Evolutionary conservation across 345 rosid species (phyloP).

Genomic region (Populus nigra): DNA sequence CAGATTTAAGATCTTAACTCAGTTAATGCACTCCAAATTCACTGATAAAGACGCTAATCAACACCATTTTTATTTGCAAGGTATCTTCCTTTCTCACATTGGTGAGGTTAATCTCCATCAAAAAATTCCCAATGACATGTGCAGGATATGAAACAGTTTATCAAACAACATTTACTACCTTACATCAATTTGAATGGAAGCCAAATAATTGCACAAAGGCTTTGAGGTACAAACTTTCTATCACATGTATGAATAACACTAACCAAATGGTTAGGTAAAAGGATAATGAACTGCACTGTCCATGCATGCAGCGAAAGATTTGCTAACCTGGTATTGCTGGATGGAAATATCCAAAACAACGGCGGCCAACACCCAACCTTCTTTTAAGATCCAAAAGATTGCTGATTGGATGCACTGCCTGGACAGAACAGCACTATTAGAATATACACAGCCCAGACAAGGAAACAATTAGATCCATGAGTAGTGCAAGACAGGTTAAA

Average conservation of each 20-base stretch:
- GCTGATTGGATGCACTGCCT: slow-evolving; percentile 98
- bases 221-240: background rate
- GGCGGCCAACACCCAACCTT: slow-evolving; percentile 79
- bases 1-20: background rate
- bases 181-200: background rate
- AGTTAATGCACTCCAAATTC: background rate
- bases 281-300: background rate
- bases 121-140: background rate
- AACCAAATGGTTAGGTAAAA: background rate
- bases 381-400: slow-evolving; percentile 89
- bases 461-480: slow-evolving; percentile 3
- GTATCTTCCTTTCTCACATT: background rate
- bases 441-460: slow-evolving; percentile 1
- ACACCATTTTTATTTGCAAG: background rate
- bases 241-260: background rate
- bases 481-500: slow-evolving; percentile 1
- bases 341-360: slow-evolving; percentile 91
- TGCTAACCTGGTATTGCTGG: slow-evolving; percentile 81
- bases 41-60: background rate
- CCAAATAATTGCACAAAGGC: background rate
- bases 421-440: slow-evolving; percentile 6
- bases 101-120: background rate
- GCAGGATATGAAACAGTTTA: background rate
- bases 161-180: background rate
- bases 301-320: slow-evolving; percentile 13